phyloP scores from a whole-genome alignment of 1,139 yeast genomes.

The Nakaseomyces bracarensis region DNA sequence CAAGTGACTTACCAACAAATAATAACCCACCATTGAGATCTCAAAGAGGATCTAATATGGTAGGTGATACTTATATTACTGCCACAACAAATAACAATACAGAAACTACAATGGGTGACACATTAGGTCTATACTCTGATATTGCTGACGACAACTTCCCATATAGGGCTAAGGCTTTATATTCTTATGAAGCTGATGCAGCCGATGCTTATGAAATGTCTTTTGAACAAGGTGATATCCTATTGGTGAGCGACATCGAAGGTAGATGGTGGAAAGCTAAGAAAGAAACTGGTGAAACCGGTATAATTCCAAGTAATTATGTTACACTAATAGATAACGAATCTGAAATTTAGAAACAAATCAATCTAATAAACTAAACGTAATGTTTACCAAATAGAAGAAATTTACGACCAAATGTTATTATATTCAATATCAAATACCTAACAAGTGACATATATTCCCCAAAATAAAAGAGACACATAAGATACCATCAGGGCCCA shows the following conservation, averaged over 20 bases:
- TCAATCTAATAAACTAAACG: too few relatives aligned
- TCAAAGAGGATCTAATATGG: not conserved
- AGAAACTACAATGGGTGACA: slow-evolving; percentile 32
- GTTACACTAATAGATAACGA: slow-evolving; percentile 52
- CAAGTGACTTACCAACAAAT: not conserved
- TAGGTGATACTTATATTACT: slow-evolving; percentile 23
- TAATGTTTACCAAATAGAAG: too few relatives aligned
- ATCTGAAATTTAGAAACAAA: slow-evolving; percentile 3
- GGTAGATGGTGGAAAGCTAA: slow-evolving; percentile 99
- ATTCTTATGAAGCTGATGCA: slow-evolving; percentile 84
- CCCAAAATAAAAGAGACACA: too few relatives aligned
- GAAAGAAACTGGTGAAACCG: slow-evolving; percentile 82
- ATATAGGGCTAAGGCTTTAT: slow-evolving; percentile 78
- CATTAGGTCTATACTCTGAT: slow-evolving; percentile 31
- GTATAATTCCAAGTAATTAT: slow-evolving; percentile 94
- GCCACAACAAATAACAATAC: slow-evolving; percentile 33
- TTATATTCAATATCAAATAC: too few relatives aligned
- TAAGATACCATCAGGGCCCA: too few relatives aligned
- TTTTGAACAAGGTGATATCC: slow-evolving; percentile 79
- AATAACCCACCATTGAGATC: slow-evolving; percentile 4
- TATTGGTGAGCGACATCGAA: slow-evolving; percentile 85
- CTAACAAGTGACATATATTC: too few relatives aligned
- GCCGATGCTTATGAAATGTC: slow-evolving; percentile 91
- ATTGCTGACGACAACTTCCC: slow-evolving; percentile 52
- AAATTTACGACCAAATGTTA: too few relatives aligned